These are phyloP conservation scores for Aspergillus fructus DNA, from an alignment of 2,329 filamentous ascomycete species.

Conservation along the genomic window DNA sequence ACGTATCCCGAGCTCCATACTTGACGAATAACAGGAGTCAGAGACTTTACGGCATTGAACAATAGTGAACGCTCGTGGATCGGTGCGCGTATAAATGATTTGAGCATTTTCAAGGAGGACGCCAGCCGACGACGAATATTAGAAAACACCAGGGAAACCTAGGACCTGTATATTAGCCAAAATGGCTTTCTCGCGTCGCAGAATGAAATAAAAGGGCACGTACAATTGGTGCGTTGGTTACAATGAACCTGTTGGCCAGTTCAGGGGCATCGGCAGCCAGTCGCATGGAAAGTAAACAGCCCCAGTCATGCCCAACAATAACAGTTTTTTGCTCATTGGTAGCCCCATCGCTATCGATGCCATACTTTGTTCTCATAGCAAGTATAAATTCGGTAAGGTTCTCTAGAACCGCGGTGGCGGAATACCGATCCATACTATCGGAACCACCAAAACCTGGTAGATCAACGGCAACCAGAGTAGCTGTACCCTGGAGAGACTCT, in stretches of 20 bases:
- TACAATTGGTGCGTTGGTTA: constrained; percentile 56
- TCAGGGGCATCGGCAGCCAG: constrained; percentile 59
- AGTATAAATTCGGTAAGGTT: constrained; percentile 54
- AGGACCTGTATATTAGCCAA: neutral
- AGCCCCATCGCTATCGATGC: constrained; percentile 29
- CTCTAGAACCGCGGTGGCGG: constrained; percentile 53
- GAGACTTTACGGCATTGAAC: constrained; percentile 42
- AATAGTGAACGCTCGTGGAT: constrained; percentile 46
- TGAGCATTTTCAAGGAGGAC: constrained; percentile 51
- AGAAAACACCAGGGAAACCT: constrained; percentile 44
- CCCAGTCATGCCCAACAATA: constrained; percentile 58
- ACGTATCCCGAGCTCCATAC: constrained; percentile 54
- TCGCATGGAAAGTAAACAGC: constrained; percentile 52
- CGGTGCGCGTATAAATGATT: constrained; percentile 47
- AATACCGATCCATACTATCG: constrained; percentile 51
- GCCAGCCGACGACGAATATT: constrained; percentile 43
- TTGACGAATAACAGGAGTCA: constrained; percentile 52
- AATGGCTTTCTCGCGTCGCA: neutral
- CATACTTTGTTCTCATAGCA: constrained; percentile 49
- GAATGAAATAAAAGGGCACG: constrained; percentile 20
- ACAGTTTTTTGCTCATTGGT: constrained; percentile 45
- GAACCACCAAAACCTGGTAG: constrained; percentile 61
- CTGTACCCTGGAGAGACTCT: constrained; percentile 34
- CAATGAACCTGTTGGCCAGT: constrained; percentile 56
- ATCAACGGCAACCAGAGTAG: constrained; percentile 55